phyloP scores from a whole-genome alignment of 2,329 filamentous ascomycete genomes.

The Exophiala mesophila region DNA sequence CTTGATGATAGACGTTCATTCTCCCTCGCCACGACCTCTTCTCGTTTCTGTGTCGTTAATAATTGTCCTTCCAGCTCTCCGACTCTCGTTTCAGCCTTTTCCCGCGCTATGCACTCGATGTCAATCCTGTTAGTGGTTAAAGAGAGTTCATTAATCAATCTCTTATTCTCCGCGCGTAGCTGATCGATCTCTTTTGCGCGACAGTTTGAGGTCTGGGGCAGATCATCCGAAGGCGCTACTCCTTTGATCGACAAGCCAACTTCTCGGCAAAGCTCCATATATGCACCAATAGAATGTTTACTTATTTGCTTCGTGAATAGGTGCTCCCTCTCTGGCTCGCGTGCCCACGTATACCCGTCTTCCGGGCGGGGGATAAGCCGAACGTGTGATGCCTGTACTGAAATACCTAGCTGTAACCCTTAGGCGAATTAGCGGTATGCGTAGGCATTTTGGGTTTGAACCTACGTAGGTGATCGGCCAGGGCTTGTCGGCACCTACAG shows the following conservation, averaged over 20 bases:
- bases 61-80: neutral
- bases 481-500: conserved; percentile 6
- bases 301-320: conserved; percentile 17
- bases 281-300: conserved; percentile 15
- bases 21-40: neutral
- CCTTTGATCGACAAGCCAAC: conserved; percentile 14
- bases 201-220: neutral
- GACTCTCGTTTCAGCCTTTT: neutral
- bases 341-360: conserved; percentile 10
- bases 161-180: conserved; percentile 4
- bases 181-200: neutral
- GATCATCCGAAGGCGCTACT: neutral
- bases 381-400: conserved; percentile 10
- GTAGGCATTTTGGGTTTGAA: neutral
- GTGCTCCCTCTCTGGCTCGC: conserved; percentile 9
- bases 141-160: conserved; percentile 2
- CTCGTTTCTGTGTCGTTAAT: neutral
- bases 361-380: conserved; percentile 8
- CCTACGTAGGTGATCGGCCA: conserved; percentile 13
- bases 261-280: conserved; percentile 14
- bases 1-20: neutral
- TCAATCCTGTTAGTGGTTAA: neutral
- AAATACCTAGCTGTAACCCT: conserved; percentile 11
- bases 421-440: conserved; percentile 1
- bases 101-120: neutral